Evolutionary conservation across 2,329 filamentous ascomycete species (phyloP).

Genomic region (Penicillium sp.): DNA sequence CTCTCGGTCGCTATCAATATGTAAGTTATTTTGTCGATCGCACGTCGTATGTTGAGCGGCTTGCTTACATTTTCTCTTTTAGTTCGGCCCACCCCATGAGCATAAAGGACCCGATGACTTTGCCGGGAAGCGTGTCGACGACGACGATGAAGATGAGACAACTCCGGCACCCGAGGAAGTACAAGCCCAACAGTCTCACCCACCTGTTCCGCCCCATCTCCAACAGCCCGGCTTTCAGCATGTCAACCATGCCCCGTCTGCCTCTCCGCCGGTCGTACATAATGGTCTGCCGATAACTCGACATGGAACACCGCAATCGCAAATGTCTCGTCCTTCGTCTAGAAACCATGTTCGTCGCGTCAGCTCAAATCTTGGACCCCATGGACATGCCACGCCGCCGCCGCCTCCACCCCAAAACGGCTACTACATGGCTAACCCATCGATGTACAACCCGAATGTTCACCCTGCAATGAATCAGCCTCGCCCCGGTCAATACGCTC

Average conservation of each 20-base stretch:
- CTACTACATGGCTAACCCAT: constrained; percentile 83
- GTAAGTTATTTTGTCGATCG: constrained; percentile 57
- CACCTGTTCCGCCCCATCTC: constrained; percentile 70
- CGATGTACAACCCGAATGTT: constrained; percentile 75
- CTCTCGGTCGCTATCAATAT: constrained; percentile 85
- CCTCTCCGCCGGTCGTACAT: constrained; percentile 76
- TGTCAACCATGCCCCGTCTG: constrained; percentile 80
- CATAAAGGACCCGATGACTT: constrained; percentile 96
- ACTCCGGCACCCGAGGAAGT: constrained; percentile 71
- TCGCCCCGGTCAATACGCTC: constrained; percentile 47
- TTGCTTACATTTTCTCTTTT: not conserved
- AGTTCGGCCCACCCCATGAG: constrained; percentile 93
- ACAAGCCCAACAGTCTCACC: constrained; percentile 51
- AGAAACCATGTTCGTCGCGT: constrained; percentile 76
- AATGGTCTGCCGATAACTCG: constrained; percentile 74
- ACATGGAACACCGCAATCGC: constrained; percentile 79
- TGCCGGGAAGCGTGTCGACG: constrained; percentile 71
- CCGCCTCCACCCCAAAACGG: constrained; percentile 60
- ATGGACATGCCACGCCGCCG: constrained; percentile 60
- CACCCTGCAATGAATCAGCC: constrained; percentile 49
- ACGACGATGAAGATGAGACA: constrained; percentile 77
- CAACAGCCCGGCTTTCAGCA: constrained; percentile 74
- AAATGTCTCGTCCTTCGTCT: constrained; percentile 75
- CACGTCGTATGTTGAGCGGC: not conserved
- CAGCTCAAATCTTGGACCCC: constrained; percentile 71